Evolutionary conservation across 768 basidiomycete species (phyloP).

Genomic region (Mycena venus): DNA sequence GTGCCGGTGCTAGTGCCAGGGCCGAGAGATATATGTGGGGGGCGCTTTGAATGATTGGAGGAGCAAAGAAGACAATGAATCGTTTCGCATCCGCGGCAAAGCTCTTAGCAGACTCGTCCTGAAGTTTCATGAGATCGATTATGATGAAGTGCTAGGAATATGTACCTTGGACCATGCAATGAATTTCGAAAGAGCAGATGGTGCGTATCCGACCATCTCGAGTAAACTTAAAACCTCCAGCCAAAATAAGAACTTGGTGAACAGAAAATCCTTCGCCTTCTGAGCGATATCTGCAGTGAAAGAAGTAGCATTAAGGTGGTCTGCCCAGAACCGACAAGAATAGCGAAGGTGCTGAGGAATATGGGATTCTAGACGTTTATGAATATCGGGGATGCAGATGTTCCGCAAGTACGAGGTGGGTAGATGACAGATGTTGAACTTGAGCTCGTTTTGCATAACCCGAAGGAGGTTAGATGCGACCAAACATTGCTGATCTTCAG

Average conservation of each 20-base stretch:
- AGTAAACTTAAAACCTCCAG: slow-evolving; percentile 10
- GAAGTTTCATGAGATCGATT: background rate
- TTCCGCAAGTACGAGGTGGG: slow-evolving; percentile 2
- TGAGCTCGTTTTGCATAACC: background rate
- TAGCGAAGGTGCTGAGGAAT: background rate
- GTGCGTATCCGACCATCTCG: background rate
- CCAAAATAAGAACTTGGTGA: slow-evolving; percentile 9
- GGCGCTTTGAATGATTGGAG: background rate
- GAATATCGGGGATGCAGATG: background rate
- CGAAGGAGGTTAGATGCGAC: background rate
- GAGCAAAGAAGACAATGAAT: background rate
- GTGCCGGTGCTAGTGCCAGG: background rate
- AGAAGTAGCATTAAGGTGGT: background rate
- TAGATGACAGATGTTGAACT: slow-evolving; percentile 1
- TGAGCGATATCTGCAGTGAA: background rate
- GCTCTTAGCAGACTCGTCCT: background rate
- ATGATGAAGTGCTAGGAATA: background rate
- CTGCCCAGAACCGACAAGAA: background rate
- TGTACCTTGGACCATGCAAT: slow-evolving; percentile 4
- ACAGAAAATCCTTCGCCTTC: background rate
- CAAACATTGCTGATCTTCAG: background rate
- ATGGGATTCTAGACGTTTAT: background rate
- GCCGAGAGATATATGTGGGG: slow-evolving; percentile 18
- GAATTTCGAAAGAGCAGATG: background rate
- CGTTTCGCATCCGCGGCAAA: background rate